These are phyloP conservation scores for Chlamydomonas incerta DNA, from an alignment of 139 green algal species.

Conservation along the genomic window DNA sequence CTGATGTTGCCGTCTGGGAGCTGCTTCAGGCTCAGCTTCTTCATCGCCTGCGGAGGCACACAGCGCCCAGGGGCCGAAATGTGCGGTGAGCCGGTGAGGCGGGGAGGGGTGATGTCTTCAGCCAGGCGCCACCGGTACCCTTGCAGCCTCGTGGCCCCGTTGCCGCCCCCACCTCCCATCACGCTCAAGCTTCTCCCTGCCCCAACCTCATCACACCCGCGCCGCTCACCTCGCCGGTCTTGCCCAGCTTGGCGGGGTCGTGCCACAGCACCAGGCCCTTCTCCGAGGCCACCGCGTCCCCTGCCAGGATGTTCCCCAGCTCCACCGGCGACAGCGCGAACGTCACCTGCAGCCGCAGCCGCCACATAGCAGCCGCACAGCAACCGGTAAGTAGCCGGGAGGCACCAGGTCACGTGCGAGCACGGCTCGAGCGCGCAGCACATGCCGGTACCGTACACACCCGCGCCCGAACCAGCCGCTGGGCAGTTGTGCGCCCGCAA, in stretches of 20 bases:
- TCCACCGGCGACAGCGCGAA: conserved; percentile 7
- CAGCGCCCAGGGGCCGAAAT: background rate
- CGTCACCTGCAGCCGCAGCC: background rate
- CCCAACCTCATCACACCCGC: too few species aligned
- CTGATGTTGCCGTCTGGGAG: conserved; percentile 14
- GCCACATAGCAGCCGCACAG: too few species aligned
- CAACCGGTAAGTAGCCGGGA: too few species aligned
- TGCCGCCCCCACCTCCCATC: too few species aligned
- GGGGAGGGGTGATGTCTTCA: background rate
- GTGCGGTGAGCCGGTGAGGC: background rate
- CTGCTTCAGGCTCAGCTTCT: conserved; percentile 13
- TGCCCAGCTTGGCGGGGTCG: conserved; percentile 27
- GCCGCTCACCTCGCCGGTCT: background rate
- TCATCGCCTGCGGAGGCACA: background rate
- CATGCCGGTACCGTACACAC: too few species aligned
- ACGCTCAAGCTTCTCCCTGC: too few species aligned
- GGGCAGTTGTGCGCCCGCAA: background rate
- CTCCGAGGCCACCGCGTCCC: background rate
- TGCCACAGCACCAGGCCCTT: conserved; percentile 9
- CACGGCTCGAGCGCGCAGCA: too few species aligned
- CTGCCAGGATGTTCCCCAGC: conserved; percentile 12
- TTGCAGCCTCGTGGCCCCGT: too few species aligned
- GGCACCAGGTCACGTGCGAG: too few species aligned
- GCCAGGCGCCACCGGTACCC: too few species aligned
- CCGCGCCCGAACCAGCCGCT: background rate